Base-by-base conservation (phyloP, 2,329 filamentous ascomycete species). In the Periconia macrospinosa region DNA sequence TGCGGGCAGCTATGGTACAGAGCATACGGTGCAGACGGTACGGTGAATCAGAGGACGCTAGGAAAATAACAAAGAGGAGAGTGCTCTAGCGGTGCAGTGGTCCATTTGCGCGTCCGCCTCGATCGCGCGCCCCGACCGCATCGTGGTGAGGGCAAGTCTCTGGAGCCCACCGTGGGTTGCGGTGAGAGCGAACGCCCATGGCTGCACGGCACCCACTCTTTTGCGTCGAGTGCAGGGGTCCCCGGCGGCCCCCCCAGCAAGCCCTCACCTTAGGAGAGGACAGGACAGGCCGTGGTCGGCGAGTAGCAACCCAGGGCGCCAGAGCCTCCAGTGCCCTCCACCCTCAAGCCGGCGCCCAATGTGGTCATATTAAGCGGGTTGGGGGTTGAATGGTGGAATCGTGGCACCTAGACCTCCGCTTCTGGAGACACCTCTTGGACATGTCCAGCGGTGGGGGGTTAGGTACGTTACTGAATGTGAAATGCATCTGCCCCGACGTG, bases 111-210 rank as follows among this genome's bases (percentile, higher is more conserved):
- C 61, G 63, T 67, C 70, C 67, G 68, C 69, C 67, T 66, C 56
- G 59, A 70, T 74, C 70, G 71, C 71, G 69, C 69, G 69, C 71
- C 54, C 71, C 71, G 71, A 66, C 61, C 60, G 55, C 55, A 57
- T 60, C 11, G 11, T 13, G 62, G 67, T 69, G 61, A 67, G 65
- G 67, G 63, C 57, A 59, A 58, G 48, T 45, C 53, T 54, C 53
- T 56, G 57, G 64, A 65, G 62, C 65, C 33, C 33, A 37, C 33
- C 5, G 6, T 37, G 33, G 33, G 33, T 37, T 64, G 70, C 70
- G 71, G 69, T 73, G 71, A 70, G 63, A 51, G 63, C 61, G 62
- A 65, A 59, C 64, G 59, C 64, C 58, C 58, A 37, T 53, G 43
- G 47, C 52, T 56, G 60, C 60, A 58, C 58, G 55, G 59, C 58